phyloP scores from a whole-genome alignment of 768 basidiomycete species.

The Naematelia encephala region DNA sequence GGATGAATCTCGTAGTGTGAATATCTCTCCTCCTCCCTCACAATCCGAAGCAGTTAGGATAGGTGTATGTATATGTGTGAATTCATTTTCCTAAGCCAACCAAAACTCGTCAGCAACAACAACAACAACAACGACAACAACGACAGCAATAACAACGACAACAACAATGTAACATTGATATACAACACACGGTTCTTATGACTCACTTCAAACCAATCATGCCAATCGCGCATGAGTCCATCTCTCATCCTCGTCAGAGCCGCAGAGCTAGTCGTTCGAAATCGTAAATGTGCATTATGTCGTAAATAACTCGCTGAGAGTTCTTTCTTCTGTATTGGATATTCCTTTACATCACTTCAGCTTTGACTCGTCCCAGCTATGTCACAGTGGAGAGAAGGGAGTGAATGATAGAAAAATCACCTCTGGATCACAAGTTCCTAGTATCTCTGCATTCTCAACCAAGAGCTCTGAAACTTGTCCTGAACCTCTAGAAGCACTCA shows the following conservation, averaged over 20 bases:
- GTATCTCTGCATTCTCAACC: constrained; percentile 56
- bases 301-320: constrained; percentile 75
- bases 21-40: constrained; percentile 93
- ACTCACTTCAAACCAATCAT: constrained; percentile 69
- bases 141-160: too few species aligned
- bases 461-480: constrained; percentile 60
- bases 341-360: too few species aligned
- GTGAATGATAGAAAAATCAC: too few species aligned
- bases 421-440: constrained; percentile 63
- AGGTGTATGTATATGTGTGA: constrained; percentile 75
- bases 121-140: too few species aligned
- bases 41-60: constrained; percentile 87
- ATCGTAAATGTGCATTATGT: constrained; percentile 81
- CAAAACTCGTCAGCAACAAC: too few species aligned
- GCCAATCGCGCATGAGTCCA: constrained; percentile 58
- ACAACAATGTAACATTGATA: too few species aligned
- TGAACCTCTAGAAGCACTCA: constrained; percentile 56
- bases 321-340: constrained; percentile 88
- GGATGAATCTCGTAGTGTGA: constrained; percentile 58
- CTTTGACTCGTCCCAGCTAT: background rate
- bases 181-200: too few species aligned
- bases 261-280: constrained; percentile 68
- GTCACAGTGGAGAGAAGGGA: too few species aligned
- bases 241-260: constrained; percentile 74
- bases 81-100: constrained; percentile 72